These are phyloP conservation scores for Tricholoma sp. DNA, from an alignment of 768 basidiomycete species.

Conservation along the genomic window DNA sequence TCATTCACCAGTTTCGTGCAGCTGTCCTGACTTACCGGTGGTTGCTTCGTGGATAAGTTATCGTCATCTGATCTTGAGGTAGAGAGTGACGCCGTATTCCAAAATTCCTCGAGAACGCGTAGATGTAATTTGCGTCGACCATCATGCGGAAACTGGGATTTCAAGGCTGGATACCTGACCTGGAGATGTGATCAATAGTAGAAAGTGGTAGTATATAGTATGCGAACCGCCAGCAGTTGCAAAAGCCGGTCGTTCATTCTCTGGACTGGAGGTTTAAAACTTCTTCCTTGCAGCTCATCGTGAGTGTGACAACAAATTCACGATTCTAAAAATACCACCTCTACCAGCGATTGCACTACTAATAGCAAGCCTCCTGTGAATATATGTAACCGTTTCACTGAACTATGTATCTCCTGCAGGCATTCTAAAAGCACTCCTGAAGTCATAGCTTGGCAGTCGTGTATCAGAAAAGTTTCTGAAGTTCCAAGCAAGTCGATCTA, in stretches of 20 bases:
- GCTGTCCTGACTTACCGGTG: neutral
- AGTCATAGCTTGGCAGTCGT: no score
- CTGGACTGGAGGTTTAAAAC: neutral
- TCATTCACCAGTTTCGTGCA: neutral
- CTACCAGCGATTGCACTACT: no score
- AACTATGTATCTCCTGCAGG: neutral
- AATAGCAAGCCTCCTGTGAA: no score
- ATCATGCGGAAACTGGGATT: slow-evolving; percentile 41
- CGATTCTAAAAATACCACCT: neutral
- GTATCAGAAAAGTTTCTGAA: neutral
- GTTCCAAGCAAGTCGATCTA: slow-evolving; percentile 5
- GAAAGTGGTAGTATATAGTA: neutral
- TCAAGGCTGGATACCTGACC: slow-evolving; percentile 39
- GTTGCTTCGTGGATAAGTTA: neutral
- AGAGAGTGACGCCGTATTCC: slow-evolving; percentile 27
- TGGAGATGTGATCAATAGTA: slow-evolving; percentile 12
- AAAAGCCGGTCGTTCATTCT: neutral
- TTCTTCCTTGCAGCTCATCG: neutral
- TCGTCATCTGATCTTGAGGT: neutral
- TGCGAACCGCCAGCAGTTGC: slow-evolving; percentile 14
- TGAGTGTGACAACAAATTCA: no score
- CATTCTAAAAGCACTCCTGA: neutral
- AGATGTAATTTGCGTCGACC: slow-evolving; percentile 55
- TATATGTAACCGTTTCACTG: no score
- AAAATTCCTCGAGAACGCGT: slow-evolving; percentile 45